Evolutionary conservation across 1,139 yeast species (phyloP), one percentile per base, ranked within the genome.

Genomic region (Yamadazyma epiphylla): DNA sequence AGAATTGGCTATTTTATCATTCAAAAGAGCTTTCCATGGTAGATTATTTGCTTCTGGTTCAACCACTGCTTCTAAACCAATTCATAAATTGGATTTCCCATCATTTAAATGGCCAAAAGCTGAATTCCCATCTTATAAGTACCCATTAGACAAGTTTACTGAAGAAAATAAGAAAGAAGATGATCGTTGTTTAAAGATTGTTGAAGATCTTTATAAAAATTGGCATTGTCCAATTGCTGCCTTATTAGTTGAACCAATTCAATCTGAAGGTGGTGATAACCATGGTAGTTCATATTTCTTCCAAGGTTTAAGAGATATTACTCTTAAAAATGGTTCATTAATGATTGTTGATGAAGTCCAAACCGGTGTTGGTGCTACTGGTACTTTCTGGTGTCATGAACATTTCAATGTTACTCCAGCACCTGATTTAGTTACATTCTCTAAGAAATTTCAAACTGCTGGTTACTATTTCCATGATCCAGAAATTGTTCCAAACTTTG

Each of bases 91-190:
- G 57, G 94, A 83, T 53, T 75, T 83, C 56, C 94, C 94, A 37
- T 74, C 88, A 11, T 83, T 83, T 64, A 74, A 81, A 46, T 83
- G 94, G 94, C 94, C 94, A 51, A 81, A 80, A 58, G 91, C 94
- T 26, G 77, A 82, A 43, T 84, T 79, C 68, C 94, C 94, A 36
- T 51, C 72, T 28, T 77, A 81, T 60, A 64, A 77, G 58, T 84
- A 84, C 55, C 94, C 94, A 37, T 69, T 82, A 45, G 82, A 72
- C 35, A 62, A 69, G 37, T 53, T 75, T 51, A 72, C 48, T 28
- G 75, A 63, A 26, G 75, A 56, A 45, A 83, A 83, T 64, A 60
- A 60, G 30, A 59, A 61, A 27, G 91, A 83, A 58, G 94, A 83
- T 56, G 67, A 66, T 41, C 68, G 85, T 50, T 80, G 89, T 54